Base-by-base conservation (phyloP, 345 rosid species). In the Hibiscus syriacus region DNA sequence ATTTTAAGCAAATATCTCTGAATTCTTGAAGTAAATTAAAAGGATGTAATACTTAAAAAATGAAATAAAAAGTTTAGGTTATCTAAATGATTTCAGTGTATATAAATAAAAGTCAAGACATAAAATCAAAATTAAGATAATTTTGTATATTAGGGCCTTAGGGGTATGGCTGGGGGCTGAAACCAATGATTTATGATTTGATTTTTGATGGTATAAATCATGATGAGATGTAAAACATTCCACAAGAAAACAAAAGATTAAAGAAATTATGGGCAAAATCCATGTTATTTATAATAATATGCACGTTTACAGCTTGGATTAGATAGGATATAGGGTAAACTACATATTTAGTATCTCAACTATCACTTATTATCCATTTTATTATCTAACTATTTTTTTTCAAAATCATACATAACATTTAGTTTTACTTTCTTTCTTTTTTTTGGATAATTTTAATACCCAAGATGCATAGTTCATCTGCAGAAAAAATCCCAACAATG, bases 101-200 rank as follows among this genome's bases (percentile, higher is more conserved):
- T 17, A 4, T 49, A 52, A 22, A 19, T n/a, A n/a, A n/a, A n/a
- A n/a, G n/a, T n/a, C n/a, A 22, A 4, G 17, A 23, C 14, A 12
- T 5, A 26, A 10, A 4, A 52, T 20, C 30, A 54, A 50, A 25
- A 1, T 54, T 12, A 13, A 26, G 14, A 57, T 16, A n/a, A 30
- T 16, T 57, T 57, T 30, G 5, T 1, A 55, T 12, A 25, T 54
- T 12, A 6, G 32, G 20, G 23, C 10, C 6, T 49, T 49, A 49
- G 41, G 55, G 19, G 6, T 12, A 26, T 55, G 32, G 58, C 25
- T 23, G 58, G 34, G 32, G 36, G 10, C 61, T 30, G 41, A 29
- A 52, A 57, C 61, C 62, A 57, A 57, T 57, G 41, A 57, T 57
- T 57, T 57, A n/a, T 29, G 41, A 16, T 61, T 61, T 61, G 66